Percentiles rank a stretch among this genome's conserved stretches.
Conservation (phyloP, 2,329 filamentous ascomycete species). For the Tolypocladium guangdongense region DNA sequence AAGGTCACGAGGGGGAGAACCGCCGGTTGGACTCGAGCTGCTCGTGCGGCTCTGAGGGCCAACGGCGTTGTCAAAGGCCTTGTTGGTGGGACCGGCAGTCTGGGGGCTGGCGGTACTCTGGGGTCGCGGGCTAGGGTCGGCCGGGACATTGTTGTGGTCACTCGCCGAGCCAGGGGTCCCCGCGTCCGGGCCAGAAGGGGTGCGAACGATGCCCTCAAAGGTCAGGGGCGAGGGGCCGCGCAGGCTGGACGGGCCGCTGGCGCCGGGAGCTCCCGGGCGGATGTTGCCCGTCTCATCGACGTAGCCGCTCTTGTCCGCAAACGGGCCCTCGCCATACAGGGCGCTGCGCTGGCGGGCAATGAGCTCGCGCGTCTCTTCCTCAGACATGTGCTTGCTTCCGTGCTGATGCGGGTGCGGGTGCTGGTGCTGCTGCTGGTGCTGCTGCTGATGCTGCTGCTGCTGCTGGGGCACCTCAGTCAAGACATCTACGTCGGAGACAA, state of each 20-base stretch:
- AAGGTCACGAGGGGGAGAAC: slow-evolving; percentile 63
- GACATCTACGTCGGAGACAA: slow-evolving; percentile 35
- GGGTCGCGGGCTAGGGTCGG: slow-evolving; percentile 50
- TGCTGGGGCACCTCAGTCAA: slow-evolving; percentile 30
- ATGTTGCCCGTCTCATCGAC: slow-evolving; percentile 56
- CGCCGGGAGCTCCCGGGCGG: slow-evolving; percentile 55
- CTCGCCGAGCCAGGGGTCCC: slow-evolving; percentile 28
- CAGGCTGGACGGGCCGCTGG: slow-evolving; percentile 50
- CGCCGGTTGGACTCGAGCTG: slow-evolving; percentile 69
- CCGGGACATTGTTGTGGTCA: slow-evolving; percentile 30
- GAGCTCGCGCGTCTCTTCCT: slow-evolving; percentile 90
- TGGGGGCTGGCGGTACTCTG: slow-evolving; percentile 82
- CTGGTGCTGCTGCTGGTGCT: not conserved
- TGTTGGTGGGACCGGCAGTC: slow-evolving; percentile 43
- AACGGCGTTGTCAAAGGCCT: slow-evolving; percentile 48
- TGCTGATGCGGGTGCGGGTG: slow-evolving; percentile 2
- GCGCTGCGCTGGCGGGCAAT: slow-evolving; percentile 93
- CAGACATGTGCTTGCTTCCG: slow-evolving; percentile 72
- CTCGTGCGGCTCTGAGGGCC: slow-evolving; percentile 62
- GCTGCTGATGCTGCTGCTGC: not conserved
- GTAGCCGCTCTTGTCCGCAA: slow-evolving; percentile 56
- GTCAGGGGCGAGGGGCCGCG: slow-evolving; percentile 72
- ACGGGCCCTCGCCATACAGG: slow-evolving; percentile 69
- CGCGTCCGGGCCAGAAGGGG: slow-evolving; percentile 23
- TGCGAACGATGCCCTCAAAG: slow-evolving; percentile 49